Base-by-base conservation (phyloP, 2,329 filamentous ascomycete genomes). In the Aspergillus terreus region DNA sequence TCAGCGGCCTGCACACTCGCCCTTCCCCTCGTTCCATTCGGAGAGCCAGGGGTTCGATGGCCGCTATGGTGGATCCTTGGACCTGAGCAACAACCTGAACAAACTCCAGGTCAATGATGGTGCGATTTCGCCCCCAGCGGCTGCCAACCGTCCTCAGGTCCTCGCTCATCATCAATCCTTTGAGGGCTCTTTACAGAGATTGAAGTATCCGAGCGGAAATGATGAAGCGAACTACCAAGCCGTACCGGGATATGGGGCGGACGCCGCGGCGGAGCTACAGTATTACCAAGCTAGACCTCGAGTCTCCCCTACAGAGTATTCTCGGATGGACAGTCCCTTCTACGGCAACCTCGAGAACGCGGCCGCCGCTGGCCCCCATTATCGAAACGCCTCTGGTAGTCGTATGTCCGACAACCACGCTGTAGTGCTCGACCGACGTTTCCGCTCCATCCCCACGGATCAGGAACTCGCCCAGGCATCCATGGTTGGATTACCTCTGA, bases 341-440 rank as follows among this genome's bases (percentile, higher is more conserved):
- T 79, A 80, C 58, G 70, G 76, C 2, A 69, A 72, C 4, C 63
- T 71, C 6, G 71, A 73, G 41, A 78, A 71, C 21, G 73, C 76
- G 2, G 69, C 75, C 6, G 67, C 62, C 11, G 53, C 63, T 14
- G 55, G 51, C 2, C 59, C 64, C 4, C 74, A 73, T 57, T 62
- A 76, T 62, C 67, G 77, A 60, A 69, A 74, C 53, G 69, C 74
- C 30, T 72, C 76, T 25, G 71, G 70, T 27, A 68, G 66, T 51
- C 71, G 74, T 35, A 66, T 76, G 25, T 57, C 68, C 17, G 73
- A 75, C 32, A 73, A 68, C 14, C 77, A 78, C 56, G 63, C 71
- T 23, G 72, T 68, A 2, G 63, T 75, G 17, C 63, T 81, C 25
- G 77, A 82, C 49, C 75, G 75, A 51, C 78, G 78, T 53, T 62